Conservation (phyloP, 257 asterid genomes). For the Solanum gracilifrons region DNA sequence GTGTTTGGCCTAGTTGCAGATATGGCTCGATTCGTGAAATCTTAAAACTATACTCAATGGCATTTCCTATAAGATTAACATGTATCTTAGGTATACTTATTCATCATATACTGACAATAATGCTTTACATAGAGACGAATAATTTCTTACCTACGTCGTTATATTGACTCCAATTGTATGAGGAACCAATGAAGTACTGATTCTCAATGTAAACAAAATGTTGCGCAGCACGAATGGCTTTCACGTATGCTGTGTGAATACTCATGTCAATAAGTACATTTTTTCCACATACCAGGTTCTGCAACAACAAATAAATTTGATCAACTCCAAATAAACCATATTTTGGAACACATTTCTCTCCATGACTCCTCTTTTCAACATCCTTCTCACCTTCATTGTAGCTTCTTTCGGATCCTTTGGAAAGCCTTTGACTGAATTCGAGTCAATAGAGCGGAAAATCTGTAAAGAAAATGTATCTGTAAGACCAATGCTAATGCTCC, state of each 20-base stretch:
- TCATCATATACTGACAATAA: neutral
- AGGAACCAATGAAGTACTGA: constrained; percentile 97
- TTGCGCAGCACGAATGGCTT: constrained; percentile 93
- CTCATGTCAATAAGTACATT: constrained; percentile 95
- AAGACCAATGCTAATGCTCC: neutral
- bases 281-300: constrained; percentile 94
- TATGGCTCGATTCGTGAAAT: neutral
- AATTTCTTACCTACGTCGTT: constrained; percentile 61
- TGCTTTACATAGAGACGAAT: neutral
- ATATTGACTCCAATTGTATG: constrained; percentile 77
- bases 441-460: constrained; percentile 96
- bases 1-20: neutral
- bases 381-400: constrained; percentile 41
- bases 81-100: neutral
- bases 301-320: constrained; percentile 8
- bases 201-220: constrained; percentile 88
- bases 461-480: constrained; percentile 12
- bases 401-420: constrained; percentile 93
- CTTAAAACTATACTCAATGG: neutral
- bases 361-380: neutral
- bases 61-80: neutral
- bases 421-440: constrained; percentile 91
- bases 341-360: neutral
- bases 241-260: constrained; percentile 85
- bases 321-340: neutral